A percentile compares a stretch with the other conserved stretches of the same genome.
phyloP scores from a whole-genome alignment of 2,329 filamentous ascomycete genomes.

The Ophiocordyceps camponoti-saundersi region DNA sequence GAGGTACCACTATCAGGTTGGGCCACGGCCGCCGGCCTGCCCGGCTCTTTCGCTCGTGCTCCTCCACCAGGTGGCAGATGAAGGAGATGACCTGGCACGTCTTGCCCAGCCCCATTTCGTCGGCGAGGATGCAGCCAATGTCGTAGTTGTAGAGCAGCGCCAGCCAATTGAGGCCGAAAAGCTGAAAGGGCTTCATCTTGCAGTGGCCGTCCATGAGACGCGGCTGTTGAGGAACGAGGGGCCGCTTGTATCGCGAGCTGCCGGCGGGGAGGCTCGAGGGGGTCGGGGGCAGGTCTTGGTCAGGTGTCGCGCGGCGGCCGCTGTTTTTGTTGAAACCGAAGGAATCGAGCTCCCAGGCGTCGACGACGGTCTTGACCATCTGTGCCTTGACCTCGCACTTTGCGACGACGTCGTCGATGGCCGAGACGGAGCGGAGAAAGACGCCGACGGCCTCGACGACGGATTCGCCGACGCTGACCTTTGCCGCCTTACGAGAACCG shows the following conservation, averaged over 20 bases:
- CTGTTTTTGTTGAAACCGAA: constrained; percentile 23
- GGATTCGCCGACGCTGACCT: constrained; percentile 32
- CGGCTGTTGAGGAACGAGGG: constrained; percentile 47
- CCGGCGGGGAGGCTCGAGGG: constrained; percentile 19
- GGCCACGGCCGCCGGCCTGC: constrained; percentile 36
- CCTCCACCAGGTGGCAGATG: constrained; percentile 64
- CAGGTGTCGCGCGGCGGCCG: constrained; percentile 11
- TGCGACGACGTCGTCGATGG: constrained; percentile 66
- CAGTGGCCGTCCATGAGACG: constrained; percentile 59
- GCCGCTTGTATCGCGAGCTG: constrained; percentile 15
- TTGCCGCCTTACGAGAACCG: constrained; percentile 26
- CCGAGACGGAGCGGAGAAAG: constrained; percentile 65
- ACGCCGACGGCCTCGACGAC: constrained; percentile 39
- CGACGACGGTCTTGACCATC: constrained; percentile 26
- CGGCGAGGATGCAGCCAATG: constrained; percentile 80
- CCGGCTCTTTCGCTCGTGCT: constrained; percentile 20
- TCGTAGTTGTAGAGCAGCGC: constrained; percentile 63
- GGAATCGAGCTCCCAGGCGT: constrained; percentile 30
- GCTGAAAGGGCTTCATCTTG: constrained; percentile 78
- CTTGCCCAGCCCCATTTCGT: constrained; percentile 95
- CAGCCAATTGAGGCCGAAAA: constrained; percentile 92
- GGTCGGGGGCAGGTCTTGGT: constrained; percentile 22
- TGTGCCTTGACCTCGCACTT: constrained; percentile 59
- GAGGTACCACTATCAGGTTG: constrained; percentile 76
- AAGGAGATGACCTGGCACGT: constrained; percentile 94